Evolutionary conservation across 1,139 yeast genomes (phyloP).

Genomic region (Nematodospora anomalae): DNA sequence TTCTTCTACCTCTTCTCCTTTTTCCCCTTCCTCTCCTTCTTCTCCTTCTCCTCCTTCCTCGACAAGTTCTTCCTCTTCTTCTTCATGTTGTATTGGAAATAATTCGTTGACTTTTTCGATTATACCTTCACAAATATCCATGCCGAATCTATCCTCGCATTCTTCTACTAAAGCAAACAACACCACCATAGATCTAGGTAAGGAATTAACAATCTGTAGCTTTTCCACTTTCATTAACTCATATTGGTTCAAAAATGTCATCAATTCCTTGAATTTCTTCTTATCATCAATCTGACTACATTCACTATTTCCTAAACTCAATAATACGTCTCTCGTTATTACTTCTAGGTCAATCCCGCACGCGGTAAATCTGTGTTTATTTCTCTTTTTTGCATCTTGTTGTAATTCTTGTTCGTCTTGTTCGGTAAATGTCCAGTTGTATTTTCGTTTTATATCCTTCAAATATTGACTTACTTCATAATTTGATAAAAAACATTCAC

Average conservation of each 20-base stretch:
- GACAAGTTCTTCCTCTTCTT: constrained; percentile 34
- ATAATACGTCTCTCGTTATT: constrained; percentile 61
- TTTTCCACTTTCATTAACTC: constrained; percentile 80
- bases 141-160: constrained; percentile 78
- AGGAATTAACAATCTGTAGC: constrained; percentile 75
- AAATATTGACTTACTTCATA: constrained; percentile 69
- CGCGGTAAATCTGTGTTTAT: constrained; percentile 44
- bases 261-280: constrained; percentile 50
- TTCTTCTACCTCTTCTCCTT: constrained; percentile 9
- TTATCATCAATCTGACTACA: constrained; percentile 34
- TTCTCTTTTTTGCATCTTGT: constrained; percentile 28
- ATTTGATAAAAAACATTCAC: constrained; percentile 70
- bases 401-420: constrained; percentile 35
- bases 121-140: constrained; percentile 58
- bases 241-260: constrained; percentile 52
- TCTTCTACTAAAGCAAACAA: constrained; percentile 84
- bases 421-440: constrained; percentile 46
- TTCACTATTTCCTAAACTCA: constrained; percentile 49
- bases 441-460: constrained; percentile 46
- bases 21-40: constrained; percentile 15
- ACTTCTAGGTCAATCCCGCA: constrained; percentile 58
- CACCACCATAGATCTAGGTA: constrained; percentile 79
- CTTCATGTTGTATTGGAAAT: constrained; percentile 46
- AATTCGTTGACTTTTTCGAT: constrained; percentile 48
- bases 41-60: constrained; percentile 23